A percentile compares a stretch with the other conserved stretches of the same genome.
Evolutionary conservation across 2,329 filamentous ascomycete genomes (phyloP).

Genomic region (Penicillium sp.): DNA sequence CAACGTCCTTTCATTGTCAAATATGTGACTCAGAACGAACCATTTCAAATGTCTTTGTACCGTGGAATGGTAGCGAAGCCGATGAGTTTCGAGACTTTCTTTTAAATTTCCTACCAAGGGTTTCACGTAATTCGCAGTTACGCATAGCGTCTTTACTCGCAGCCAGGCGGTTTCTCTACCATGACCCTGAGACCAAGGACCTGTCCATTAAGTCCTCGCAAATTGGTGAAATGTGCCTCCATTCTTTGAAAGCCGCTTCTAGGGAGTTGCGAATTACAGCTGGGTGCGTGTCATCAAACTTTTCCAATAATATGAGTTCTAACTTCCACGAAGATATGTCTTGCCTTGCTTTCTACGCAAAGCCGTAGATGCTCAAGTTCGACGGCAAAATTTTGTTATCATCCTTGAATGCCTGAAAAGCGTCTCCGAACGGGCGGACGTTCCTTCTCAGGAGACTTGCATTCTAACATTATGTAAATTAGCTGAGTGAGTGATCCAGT

Average conservation of each 20-base stretch:
- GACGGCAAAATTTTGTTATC: constrained; percentile 63
- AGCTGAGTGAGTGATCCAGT: constrained; percentile 54
- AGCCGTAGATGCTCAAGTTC: constrained; percentile 44
- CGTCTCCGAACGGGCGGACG: constrained; percentile 65
- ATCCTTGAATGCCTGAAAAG: constrained; percentile 67
- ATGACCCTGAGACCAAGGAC: constrained; percentile 57
- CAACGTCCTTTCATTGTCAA: constrained; percentile 27
- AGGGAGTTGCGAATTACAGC: constrained; percentile 81
- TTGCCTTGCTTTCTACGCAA: constrained; percentile 62
- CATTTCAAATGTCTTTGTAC: constrained; percentile 15
- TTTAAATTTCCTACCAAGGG: constrained; percentile 36
- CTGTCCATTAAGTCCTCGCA: constrained; percentile 65
- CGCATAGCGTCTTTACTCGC: constrained; percentile 69
- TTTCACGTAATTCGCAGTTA: constrained; percentile 52
- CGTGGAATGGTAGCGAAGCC: constrained; percentile 20
- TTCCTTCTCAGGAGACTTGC: constrained; percentile 73
- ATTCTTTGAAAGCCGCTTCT: constrained; percentile 75
- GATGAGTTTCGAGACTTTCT: constrained; percentile 42
- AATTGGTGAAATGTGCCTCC: constrained; percentile 75
- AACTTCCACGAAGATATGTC: constrained; percentile 49
- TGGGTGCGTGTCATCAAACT: constrained; percentile 44
- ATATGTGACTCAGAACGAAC: constrained; percentile 34
- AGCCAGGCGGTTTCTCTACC: constrained; percentile 65
- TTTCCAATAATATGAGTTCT: constrained; percentile 12
- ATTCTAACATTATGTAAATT: constrained; percentile 84